A percentile compares a stretch with the other conserved stretches of the same genome.
Conservation (phyloP, 2,329 filamentous ascomycete species). For the Fusarium pseudograminearum region DNA sequence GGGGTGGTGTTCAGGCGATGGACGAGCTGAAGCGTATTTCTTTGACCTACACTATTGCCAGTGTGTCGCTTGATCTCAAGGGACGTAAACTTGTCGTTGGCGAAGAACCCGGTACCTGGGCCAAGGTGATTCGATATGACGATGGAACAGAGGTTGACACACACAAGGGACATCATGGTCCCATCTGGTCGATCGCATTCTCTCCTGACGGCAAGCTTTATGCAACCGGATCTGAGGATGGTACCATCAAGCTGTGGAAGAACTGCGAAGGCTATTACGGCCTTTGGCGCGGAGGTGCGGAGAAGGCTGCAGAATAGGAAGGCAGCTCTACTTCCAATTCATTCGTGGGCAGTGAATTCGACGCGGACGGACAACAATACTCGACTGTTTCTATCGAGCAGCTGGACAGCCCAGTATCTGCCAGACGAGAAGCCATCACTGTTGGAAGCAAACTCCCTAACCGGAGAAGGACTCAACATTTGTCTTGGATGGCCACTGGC, state of each 20-base stretch:
- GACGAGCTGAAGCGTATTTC: conserved; percentile 81
- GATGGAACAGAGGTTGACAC: conserved; percentile 86
- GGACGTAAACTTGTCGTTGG: conserved; percentile 89
- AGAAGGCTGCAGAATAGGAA: conserved; percentile 55
- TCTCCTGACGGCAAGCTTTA: conserved; percentile 96
- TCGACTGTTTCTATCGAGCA: conserved; percentile 15
- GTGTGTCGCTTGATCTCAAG: conserved; percentile 86
- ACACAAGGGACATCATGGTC: conserved; percentile 96
- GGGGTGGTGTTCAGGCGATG: conserved; percentile 79
- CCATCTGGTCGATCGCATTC: conserved; percentile 95
- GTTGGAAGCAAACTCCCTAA: neutral
- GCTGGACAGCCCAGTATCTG: conserved; percentile 26
- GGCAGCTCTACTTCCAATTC: conserved; percentile 38
- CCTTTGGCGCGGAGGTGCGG: conserved; percentile 68
- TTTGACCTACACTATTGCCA: conserved; percentile 87
- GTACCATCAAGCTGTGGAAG: conserved; percentile 94
- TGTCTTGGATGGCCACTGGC: neutral
- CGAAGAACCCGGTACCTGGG: conserved; percentile 93
- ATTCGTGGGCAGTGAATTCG: conserved; percentile 37
- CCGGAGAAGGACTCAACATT: neutral
- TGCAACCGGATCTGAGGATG: conserved; percentile 95
- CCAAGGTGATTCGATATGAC: conserved; percentile 92
- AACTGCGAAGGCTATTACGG: conserved; percentile 75
- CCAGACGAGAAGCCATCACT: conserved; percentile 1
- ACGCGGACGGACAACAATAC: neutral